Conservation (phyloP, 768 basidiomycete genomes). For the Amanita polypyramis region DNA sequence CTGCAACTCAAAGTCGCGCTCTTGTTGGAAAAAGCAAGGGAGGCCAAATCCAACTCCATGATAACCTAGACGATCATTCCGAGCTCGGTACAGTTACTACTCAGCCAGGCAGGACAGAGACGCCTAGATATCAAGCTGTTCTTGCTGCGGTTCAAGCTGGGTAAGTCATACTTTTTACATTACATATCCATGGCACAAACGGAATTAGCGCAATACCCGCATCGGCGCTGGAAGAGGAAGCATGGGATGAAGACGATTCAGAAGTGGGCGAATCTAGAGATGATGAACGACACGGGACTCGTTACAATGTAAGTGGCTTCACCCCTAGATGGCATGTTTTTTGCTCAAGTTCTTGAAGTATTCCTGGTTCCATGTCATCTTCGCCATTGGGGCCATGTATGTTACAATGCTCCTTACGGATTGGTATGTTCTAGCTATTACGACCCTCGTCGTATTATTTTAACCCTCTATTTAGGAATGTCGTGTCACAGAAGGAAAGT, state of each 20-base stretch:
- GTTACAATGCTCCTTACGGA: constrained; percentile 95
- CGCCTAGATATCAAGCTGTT: constrained; percentile 87
- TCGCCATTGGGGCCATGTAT: constrained; percentile 94
- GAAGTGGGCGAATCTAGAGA: constrained; percentile 73
- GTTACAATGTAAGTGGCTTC: constrained; percentile 69
- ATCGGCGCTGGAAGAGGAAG: constrained; percentile 75
- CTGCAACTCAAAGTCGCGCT: constrained; percentile 91
- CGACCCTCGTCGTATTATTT: constrained; percentile 1
- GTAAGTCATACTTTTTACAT: constrained; percentile 29
- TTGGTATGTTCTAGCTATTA: constrained; percentile 51
- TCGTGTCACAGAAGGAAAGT: constrained; percentile 49
- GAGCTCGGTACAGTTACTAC: constrained; percentile 71
- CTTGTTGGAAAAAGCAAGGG: constrained; percentile 66
- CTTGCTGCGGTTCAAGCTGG: constrained; percentile 95
- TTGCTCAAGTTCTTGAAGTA: constrained; percentile 43
- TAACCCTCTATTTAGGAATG: constrained; percentile 41
- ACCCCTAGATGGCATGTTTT: not conserved
- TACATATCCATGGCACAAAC: not conserved
- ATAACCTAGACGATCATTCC: constrained; percentile 35
- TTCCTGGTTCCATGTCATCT: constrained; percentile 98
- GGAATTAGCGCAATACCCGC: constrained; percentile 77
- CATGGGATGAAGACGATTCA: constrained; percentile 63
- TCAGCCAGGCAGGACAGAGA: constrained; percentile 77
- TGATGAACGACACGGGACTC: constrained; percentile 88
- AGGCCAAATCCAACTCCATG: constrained; percentile 52